Evolutionary conservation across 768 basidiomycete genomes (phyloP).

Genomic region (Termitomyces sp.): DNA sequence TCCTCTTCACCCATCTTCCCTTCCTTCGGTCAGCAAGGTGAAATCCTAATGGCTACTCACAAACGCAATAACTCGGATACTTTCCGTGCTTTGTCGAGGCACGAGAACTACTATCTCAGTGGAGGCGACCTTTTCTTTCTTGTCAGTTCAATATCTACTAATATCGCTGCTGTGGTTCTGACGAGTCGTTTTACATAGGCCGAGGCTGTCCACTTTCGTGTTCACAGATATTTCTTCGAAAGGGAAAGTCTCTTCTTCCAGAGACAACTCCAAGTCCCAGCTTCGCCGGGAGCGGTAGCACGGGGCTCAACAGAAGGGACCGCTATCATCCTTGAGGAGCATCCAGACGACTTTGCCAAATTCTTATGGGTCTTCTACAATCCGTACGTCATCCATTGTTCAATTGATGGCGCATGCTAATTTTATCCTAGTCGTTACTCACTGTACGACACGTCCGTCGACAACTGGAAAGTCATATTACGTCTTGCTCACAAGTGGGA

Average conservation of each 20-base stretch:
- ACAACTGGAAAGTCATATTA: conserved; percentile 55
- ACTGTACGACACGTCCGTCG: conserved; percentile 41
- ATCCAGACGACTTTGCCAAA: conserved; percentile 31
- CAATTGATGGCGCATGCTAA: background rate
- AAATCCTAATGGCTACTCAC: conserved; percentile 13
- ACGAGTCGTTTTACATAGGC: conserved; percentile 34
- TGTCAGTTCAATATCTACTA: conserved; percentile 29
- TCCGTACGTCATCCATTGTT: conserved; percentile 26
- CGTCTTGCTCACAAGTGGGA: conserved; percentile 51
- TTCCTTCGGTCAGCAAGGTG: conserved; percentile 21
- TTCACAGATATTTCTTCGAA: conserved; percentile 52
- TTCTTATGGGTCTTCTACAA: conserved; percentile 58
- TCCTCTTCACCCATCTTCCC: conserved; percentile 18
- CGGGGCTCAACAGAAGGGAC: conserved; percentile 30
- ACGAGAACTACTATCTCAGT: conserved; percentile 38
- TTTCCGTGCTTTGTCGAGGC: conserved; percentile 21
- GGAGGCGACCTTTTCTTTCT: conserved; percentile 48
- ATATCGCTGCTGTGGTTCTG: conserved; percentile 23
- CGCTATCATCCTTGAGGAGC: conserved; percentile 38
- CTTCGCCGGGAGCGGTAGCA: conserved; percentile 23
- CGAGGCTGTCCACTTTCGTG: conserved; percentile 43
- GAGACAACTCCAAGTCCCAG: conserved; percentile 24
- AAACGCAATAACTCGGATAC: conserved; percentile 9
- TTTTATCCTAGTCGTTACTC: conserved; percentile 43
- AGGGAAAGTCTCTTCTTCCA: conserved; percentile 43